phyloP scores from a whole-genome alignment of 768 basidiomycete species.

The Chalciporus sphaerocephalus region DNA sequence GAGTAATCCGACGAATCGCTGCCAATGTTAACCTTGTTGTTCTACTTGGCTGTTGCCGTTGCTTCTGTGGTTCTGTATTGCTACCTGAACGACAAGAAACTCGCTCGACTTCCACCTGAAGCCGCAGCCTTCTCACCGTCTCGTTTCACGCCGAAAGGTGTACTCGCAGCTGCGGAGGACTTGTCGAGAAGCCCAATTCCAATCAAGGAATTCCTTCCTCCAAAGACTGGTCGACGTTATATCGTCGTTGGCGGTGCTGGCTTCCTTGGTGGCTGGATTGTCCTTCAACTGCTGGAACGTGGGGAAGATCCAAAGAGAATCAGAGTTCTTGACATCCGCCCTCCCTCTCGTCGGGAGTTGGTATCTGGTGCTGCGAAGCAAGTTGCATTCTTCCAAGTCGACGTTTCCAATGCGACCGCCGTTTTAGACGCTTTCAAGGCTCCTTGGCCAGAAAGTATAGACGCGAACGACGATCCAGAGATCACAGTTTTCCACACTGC shows the following conservation, averaged over 20 bases:
- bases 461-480: slow-evolving; percentile 22
- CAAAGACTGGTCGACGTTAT: slow-evolving; percentile 68
- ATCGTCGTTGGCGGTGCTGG: slow-evolving; percentile 77
- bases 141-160: slow-evolving; percentile 44
- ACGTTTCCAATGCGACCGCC: slow-evolving; percentile 51
- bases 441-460: slow-evolving; percentile 47
- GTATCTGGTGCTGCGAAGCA: slow-evolving; percentile 47
- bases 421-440: slow-evolving; percentile 59
- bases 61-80: slow-evolving; percentile 35
- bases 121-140: slow-evolving; percentile 48
- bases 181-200: slow-evolving; percentile 35
- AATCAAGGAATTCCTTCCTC: slow-evolving; percentile 49
- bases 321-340: slow-evolving; percentile 62
- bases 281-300: slow-evolving; percentile 59
- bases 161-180: slow-evolving; percentile 36
- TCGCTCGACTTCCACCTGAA: slow-evolving; percentile 46
- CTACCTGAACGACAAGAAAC: slow-evolving; percentile 49
- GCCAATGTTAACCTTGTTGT: slow-evolving; percentile 19
- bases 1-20: background rate
- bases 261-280: slow-evolving; percentile 77
- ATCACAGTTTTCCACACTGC: slow-evolving; percentile 75
- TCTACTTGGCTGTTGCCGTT: slow-evolving; percentile 4
- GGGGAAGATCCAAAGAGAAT: slow-evolving; percentile 67
- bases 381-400: slow-evolving; percentile 54
- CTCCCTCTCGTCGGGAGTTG: slow-evolving; percentile 55